Conservation (phyloP, 148 eudicot genomes). For the Rhododendron williamsianum region DNA sequence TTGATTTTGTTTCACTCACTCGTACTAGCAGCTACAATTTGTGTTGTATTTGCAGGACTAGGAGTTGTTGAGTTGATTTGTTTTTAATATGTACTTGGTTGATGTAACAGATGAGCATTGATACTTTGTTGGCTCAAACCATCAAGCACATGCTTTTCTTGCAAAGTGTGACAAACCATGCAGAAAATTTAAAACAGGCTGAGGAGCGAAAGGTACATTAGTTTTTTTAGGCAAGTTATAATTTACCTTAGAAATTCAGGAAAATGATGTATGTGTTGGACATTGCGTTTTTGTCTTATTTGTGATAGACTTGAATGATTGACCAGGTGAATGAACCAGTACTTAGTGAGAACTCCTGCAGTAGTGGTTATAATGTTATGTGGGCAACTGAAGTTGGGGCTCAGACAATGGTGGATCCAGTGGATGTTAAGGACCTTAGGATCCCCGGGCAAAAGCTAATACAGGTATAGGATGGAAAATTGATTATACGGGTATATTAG, state of each 20-base stretch:
- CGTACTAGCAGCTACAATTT: not conserved
- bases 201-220: slow-evolving; percentile 46
- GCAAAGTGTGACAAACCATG: slow-evolving; percentile 61
- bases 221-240: not conserved
- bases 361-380: slow-evolving; percentile 34
- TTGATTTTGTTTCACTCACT: not conserved
- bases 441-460: slow-evolving; percentile 76
- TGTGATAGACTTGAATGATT: slow-evolving; percentile 8
- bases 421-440: slow-evolving; percentile 72
- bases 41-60: not conserved
- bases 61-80: not conserved
- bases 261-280: not conserved
- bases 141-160: slow-evolving; percentile 75
- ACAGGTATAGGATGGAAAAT: slow-evolving; percentile 39
- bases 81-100: slow-evolving; percentile 5
- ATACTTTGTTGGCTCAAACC: slow-evolving; percentile 53
- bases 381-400: slow-evolving; percentile 73
- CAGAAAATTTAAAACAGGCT: slow-evolving; percentile 43
- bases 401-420: slow-evolving; percentile 50
- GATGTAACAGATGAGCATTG: slow-evolving; percentile 72
- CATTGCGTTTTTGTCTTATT: not conserved
- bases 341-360: slow-evolving; percentile 18
- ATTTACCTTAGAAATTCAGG: not conserved
- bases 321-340: slow-evolving; percentile 21
- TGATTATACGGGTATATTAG: not conserved